A percentile compares a stretch with the other conserved stretches of the same genome.
These are phyloP conservation scores for Pseudocercospora musae DNA, from an alignment of 2,329 filamentous ascomycete genomes.

Conservation along the genomic window DNA sequence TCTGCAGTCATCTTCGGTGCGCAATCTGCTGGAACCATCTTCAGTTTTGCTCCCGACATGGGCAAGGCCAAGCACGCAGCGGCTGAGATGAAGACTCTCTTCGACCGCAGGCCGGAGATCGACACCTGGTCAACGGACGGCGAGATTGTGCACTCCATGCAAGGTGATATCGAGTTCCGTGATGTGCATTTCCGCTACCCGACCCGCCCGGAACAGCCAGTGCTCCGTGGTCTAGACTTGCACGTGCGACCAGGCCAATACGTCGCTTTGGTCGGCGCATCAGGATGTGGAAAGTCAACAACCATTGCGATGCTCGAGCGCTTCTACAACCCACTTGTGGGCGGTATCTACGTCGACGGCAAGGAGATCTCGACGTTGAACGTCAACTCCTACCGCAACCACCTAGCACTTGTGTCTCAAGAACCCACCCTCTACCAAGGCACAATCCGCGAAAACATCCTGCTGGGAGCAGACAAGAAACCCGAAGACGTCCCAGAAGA, in stretches of 20 bases:
- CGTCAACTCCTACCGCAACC: slow-evolving; percentile 78
- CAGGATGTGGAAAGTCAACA: slow-evolving; percentile 90
- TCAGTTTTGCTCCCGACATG: slow-evolving; percentile 89
- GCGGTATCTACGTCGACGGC: slow-evolving; percentile 77
- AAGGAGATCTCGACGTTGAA: slow-evolving; percentile 78
- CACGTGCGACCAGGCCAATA: slow-evolving; percentile 74
- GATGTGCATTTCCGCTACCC: slow-evolving; percentile 94
- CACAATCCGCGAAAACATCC: slow-evolving; percentile 83
- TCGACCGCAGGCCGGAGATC: slow-evolving; percentile 77
- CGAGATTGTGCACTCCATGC: slow-evolving; percentile 57
- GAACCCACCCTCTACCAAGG: slow-evolving; percentile 95
- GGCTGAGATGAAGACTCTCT: slow-evolving; percentile 72
- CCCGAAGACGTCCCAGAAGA: slow-evolving; percentile 67
- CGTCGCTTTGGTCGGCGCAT: slow-evolving; percentile 86
- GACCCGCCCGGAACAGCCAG: slow-evolving; percentile 84
- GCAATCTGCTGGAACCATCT: slow-evolving; percentile 85
- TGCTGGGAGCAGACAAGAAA: slow-evolving; percentile 63
- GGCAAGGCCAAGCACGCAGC: slow-evolving; percentile 87
- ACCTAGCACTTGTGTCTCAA: slow-evolving; percentile 85
- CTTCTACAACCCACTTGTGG: slow-evolving; percentile 85
- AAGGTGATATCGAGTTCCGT: slow-evolving; percentile 82
- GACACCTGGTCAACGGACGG: slow-evolving; percentile 77
- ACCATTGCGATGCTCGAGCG: slow-evolving; percentile 89
- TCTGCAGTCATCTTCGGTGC: slow-evolving; percentile 84
- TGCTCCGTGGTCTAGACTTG: slow-evolving; percentile 79